Percentiles rank a stretch among this genome's conserved stretches.
These are phyloP conservation scores for Salix koriyanagi DNA, from an alignment of 345 rosid genomes.

Conservation along the genomic window DNA sequence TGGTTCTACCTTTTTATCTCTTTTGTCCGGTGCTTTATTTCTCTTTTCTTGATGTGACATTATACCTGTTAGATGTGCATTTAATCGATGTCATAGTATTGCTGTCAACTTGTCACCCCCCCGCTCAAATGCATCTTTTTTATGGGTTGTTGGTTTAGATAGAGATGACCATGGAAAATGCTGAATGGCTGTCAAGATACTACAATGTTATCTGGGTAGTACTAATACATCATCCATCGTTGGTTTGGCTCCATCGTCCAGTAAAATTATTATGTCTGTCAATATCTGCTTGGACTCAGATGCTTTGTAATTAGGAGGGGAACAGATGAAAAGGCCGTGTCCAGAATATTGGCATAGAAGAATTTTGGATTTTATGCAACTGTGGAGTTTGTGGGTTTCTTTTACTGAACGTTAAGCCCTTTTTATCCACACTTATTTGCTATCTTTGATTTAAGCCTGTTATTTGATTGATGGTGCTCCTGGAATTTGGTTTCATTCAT, in stretches of 20 bases:
- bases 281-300: background rate
- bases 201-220: background rate
- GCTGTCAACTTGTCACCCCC: slow-evolving; percentile 9
- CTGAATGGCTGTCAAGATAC: background rate
- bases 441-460: background rate
- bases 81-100: slow-evolving; percentile 19
- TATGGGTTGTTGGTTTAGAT: slow-evolving; percentile 2
- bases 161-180: background rate
- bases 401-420: background rate
- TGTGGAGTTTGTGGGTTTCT: background rate
- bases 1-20: slow-evolving; percentile 2
- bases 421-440: background rate
- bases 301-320: background rate
- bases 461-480: background rate
- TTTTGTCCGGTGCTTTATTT: slow-evolving; percentile 6
- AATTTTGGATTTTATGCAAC: background rate
- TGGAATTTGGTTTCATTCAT: background rate
- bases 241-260: background rate
- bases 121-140: background rate
- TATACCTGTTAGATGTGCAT: slow-evolving; percentile 18
- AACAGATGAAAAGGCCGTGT: background rate
- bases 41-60: slow-evolving; percentile 18
- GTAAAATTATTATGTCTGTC: background rate
- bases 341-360: background rate
- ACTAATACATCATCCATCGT: background rate